phyloP scores from a whole-genome alignment of 2,329 filamentous ascomycete genomes.

The Fusarium sp. region DNA sequence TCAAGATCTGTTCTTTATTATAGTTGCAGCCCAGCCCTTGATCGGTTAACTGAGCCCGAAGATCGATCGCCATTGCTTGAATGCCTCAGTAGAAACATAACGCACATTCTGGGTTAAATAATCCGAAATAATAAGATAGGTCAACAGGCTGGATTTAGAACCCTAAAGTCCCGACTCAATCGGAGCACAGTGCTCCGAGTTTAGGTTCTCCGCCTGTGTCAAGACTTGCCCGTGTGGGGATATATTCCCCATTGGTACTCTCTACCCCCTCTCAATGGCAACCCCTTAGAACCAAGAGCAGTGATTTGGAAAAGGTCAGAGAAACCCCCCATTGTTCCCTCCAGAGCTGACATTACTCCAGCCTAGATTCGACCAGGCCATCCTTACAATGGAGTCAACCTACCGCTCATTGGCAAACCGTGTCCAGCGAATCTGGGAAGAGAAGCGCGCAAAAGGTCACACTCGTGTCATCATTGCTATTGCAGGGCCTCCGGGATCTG shows the following conservation, averaged over 20 bases:
- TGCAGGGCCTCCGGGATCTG: not conserved
- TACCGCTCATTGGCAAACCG: not conserved
- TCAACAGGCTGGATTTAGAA: too few species aligned
- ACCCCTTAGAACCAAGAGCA: not conserved
- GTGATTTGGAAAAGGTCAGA: not conserved
- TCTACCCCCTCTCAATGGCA: not conserved
- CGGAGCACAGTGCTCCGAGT: not conserved
- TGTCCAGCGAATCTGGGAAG: not conserved
- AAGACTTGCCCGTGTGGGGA: not conserved
- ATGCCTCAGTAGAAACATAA: too few species aligned
- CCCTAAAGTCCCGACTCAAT: not conserved
- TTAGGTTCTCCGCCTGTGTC: not conserved
- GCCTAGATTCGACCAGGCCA: not conserved
- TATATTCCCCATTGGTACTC: not conserved
- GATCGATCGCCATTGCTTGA: too few species aligned
- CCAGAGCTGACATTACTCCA: not conserved
- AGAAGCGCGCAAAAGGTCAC: not conserved
- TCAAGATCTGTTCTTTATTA: too few species aligned
- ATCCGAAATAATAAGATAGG: too few species aligned
- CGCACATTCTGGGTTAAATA: too few species aligned
- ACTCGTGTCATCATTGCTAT: not conserved
- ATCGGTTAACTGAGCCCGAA: too few species aligned
- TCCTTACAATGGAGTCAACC: not conserved
- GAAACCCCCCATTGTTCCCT: not conserved
- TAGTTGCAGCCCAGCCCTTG: too few species aligned